These are phyloP conservation scores for Calonectria multiphialidica DNA, from an alignment of 2,329 filamentous ascomycete species.

Conservation along the genomic window DNA sequence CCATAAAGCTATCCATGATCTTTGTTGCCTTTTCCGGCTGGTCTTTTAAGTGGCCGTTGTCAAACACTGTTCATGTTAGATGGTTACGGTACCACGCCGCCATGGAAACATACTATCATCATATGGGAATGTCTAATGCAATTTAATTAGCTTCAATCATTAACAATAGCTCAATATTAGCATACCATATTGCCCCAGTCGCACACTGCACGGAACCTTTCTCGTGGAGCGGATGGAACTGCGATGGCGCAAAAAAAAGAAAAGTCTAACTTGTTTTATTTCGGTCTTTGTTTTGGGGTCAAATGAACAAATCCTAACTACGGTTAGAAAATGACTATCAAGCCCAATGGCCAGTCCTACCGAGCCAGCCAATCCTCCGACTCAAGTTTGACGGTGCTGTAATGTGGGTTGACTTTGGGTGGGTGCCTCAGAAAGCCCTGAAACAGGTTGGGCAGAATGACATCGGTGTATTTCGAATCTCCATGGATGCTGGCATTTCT, in stretches of 20 bases:
- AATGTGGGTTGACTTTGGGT: neutral
- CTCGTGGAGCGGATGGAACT: neutral
- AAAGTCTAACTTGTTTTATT: neutral
- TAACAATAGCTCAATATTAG: neutral
- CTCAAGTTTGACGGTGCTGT: neutral
- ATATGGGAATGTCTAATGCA: neutral
- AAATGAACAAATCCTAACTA: neutral
- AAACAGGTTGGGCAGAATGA: neutral
- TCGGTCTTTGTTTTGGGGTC: neutral
- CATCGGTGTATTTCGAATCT: neutral
- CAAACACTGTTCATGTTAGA: neutral
- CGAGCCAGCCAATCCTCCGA: neutral
- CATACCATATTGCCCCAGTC: constrained; percentile 7
- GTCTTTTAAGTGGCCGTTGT: neutral
- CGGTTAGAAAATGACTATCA: neutral
- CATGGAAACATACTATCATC: constrained; percentile 4
- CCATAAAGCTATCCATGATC: neutral
- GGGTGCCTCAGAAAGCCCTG: neutral
- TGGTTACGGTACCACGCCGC: neutral
- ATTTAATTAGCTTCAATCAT: neutral
- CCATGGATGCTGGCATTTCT: neutral
- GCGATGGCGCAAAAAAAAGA: neutral
- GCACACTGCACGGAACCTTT: neutral
- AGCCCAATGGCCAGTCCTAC: neutral
- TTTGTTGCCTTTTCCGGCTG: neutral